Evolutionary conservation across 2,329 filamentous ascomycete genomes (phyloP).

Genomic region (Cladosporium austrohemisphaericum): DNA sequence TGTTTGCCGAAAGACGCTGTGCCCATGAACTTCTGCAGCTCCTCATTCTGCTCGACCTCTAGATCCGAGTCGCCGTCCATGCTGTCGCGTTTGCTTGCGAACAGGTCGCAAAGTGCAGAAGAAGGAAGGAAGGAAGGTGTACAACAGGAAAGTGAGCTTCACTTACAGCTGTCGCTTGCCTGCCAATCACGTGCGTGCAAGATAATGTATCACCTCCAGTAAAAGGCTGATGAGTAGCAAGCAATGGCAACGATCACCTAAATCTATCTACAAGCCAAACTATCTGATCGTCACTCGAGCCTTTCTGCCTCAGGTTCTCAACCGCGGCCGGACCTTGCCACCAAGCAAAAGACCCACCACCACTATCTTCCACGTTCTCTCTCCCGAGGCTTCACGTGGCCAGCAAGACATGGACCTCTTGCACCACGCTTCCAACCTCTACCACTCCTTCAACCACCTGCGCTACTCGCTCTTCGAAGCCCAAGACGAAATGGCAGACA

Average conservation of each 20-base stretch:
- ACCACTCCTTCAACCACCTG: slow-evolving; percentile 32
- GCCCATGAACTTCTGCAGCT: slow-evolving; percentile 73
- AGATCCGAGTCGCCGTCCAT: slow-evolving; percentile 20
- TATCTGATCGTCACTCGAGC: too few species aligned
- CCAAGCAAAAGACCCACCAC: too few species aligned
- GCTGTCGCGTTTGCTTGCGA: not conserved
- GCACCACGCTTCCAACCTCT: slow-evolving; percentile 31
- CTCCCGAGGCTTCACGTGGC: too few species aligned
- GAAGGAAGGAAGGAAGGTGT: too few species aligned
- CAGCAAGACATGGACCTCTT: slow-evolving; percentile 27
- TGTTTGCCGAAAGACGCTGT: slow-evolving; percentile 82
- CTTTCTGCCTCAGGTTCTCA: too few species aligned
- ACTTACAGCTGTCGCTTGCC: slow-evolving; percentile 10
- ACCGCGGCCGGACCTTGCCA: not conserved
- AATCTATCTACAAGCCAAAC: too few species aligned
- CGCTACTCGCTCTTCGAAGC: slow-evolving; percentile 28
- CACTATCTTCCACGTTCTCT: not conserved
- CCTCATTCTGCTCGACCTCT: slow-evolving; percentile 54
- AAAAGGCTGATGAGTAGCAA: not conserved
- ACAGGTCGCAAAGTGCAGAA: not conserved
- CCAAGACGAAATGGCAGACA: slow-evolving; percentile 32
- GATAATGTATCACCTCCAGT: not conserved
- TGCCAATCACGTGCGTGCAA: slow-evolving; percentile 7
- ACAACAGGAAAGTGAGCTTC: slow-evolving; percentile 8
- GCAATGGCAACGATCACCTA: too few species aligned